Evolutionary conservation across 345 rosid genomes (phyloP), one percentile per base, ranked within the genome.

Genomic region (Erucastrum elatum): DNA sequence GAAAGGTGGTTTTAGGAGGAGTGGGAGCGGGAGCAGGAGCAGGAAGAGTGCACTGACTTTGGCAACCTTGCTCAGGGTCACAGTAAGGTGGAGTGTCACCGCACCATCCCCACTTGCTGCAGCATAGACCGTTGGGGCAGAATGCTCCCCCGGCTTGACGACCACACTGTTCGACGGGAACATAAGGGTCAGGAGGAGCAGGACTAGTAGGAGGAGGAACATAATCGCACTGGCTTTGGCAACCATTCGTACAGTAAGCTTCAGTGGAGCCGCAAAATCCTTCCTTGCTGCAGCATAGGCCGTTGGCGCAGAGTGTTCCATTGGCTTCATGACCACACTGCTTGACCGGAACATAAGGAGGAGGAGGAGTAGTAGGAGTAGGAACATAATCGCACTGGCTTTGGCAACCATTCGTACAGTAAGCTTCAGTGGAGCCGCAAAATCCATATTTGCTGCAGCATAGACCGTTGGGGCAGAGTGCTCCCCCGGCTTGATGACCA

Each of bases 351-450:
- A 27, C 30, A 27, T 27, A 27, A 27, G 35, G 35, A 33, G 35
- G 35, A 33, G 35, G 35, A 33, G 30, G 30, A 27, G 30, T 2
- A 27, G 30, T 33, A 33, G 76, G 66, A 63, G 69, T 56, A 2
- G 72, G 69, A 49, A 71, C 29, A 44, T 10, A 11, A 27, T 33
- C 21, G 62, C 91, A 87, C 71, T 88, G 90, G 75, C 92, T 88
- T 70, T 87, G 89, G 84, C 95, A 88, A 59, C 86, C 90, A 44
- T 76, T 76, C 1, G 66, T 66, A 70, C 92, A 90, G 64, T 87
- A 84, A 0, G 66, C 63, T 12, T 53, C 6, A 5, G 0, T 33
- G 35, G 35, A 4, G 6, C 35, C 35, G 35, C 35, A 33, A 4
- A 1, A 33, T 33, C 35, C 35, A 0, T 4, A 5, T 6, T 33